These are phyloP conservation scores for Penicillium sp. DNA, from an alignment of 2,329 filamentous ascomycete genomes.

Conservation along the genomic window DNA sequence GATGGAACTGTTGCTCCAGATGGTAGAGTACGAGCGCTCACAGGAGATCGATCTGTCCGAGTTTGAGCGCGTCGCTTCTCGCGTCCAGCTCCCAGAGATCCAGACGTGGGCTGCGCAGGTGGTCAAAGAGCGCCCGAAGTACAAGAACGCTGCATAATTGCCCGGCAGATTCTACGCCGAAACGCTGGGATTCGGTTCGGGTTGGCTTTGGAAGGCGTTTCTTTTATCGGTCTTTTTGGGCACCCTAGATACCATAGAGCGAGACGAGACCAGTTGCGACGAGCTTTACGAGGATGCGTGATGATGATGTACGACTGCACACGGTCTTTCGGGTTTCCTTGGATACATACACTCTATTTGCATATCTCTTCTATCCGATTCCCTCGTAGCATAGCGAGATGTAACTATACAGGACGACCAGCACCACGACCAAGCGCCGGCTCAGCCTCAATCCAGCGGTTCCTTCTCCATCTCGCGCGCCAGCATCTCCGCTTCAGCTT, in stretches of 20 bases:
- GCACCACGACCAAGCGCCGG: too few relatives aligned
- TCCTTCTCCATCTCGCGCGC: conserved; percentile 38
- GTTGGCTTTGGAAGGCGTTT: conserved; percentile 13
- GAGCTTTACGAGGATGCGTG: conserved; percentile 15
- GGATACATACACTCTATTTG: conserved; percentile 6
- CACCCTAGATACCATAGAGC: conserved; percentile 20
- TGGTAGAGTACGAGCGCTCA: conserved; percentile 89
- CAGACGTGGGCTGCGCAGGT: conserved; percentile 75
- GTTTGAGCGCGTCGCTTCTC: conserved; percentile 74
- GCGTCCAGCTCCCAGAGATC: conserved; percentile 73
- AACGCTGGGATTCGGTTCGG: too few relatives aligned
- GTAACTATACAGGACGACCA: too few relatives aligned
- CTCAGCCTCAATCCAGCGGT: conserved; percentile 28
- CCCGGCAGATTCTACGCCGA: too few relatives aligned
- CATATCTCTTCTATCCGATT: conserved; percentile 2
- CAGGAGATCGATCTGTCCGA: conserved; percentile 75
- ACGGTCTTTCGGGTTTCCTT: conserved; percentile 5
- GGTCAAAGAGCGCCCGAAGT: conserved; percentile 66
- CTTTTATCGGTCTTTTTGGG: conserved; percentile 4
- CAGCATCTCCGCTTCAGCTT: conserved; percentile 68
- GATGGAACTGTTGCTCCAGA: conserved; percentile 90
- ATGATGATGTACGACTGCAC: conserved; percentile 14
- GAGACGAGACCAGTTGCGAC: conserved; percentile 9
- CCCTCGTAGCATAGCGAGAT: neutral
- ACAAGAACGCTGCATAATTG: conserved; percentile 27